Percentiles rank a stretch among this genome's conserved stretches.
phyloP scores from a whole-genome alignment of 345 rosid species.

The Gossypium rotundifolium region DNA sequence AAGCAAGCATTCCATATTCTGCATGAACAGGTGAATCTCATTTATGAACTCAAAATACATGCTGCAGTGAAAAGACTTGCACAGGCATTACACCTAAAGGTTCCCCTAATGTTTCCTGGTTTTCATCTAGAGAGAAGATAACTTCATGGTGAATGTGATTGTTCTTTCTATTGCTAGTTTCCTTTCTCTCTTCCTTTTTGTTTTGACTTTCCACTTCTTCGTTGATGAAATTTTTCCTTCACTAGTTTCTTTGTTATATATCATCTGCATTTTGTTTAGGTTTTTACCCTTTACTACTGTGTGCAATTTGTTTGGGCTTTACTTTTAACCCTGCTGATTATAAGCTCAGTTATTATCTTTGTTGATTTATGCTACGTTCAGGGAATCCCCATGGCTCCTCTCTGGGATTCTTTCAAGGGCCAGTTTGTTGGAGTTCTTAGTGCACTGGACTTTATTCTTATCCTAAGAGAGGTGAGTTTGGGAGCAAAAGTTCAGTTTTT shows the following conservation, averaged over 20 bases:
- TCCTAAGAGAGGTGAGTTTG: constrained; percentile 61
- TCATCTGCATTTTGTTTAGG: background rate
- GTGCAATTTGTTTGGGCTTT: background rate
- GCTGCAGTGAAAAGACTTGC: background rate
- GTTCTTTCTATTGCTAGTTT: background rate
- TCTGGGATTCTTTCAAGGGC: constrained; percentile 64
- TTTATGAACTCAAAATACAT: background rate
- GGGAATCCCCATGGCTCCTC: constrained; percentile 84
- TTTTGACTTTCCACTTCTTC: background rate
- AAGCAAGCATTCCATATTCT: constrained; percentile 98
- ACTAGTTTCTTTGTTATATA: background rate
- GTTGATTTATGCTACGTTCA: constrained; percentile 32
- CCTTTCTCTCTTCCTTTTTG: background rate
- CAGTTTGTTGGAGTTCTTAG: constrained; percentile 81
- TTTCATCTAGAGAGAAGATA: constrained; percentile 1
- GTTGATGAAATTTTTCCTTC: background rate
- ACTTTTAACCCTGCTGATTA: background rate
- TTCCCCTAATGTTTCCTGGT: background rate
- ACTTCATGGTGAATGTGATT: background rate
- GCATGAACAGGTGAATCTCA: constrained; percentile 75
- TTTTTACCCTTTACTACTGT: background rate
- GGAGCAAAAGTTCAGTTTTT: background rate
- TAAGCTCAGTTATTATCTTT: constrained; percentile 5
- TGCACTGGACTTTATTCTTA: constrained; percentile 74
- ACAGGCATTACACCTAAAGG: background rate